Percentiles rank a stretch among this genome's conserved stretches.
Evolutionary conservation across 2,329 filamentous ascomycete genomes (phyloP).

Genomic region (Fusarium tanahbumbuense): DNA sequence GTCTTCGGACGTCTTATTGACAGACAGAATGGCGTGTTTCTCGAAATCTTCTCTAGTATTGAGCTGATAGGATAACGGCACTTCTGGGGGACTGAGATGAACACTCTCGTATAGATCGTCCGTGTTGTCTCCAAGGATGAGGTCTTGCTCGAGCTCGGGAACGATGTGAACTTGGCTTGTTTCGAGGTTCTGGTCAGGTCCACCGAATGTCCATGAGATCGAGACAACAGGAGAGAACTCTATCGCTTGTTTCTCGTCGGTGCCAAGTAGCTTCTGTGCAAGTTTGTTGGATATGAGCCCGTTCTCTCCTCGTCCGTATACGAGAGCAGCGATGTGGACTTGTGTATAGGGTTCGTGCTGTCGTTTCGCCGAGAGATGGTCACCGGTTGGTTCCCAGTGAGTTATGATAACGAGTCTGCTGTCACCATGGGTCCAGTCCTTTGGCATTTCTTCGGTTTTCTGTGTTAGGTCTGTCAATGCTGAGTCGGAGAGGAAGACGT

Average conservation of each 20-base stretch:
- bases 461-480: background rate
- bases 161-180: constrained; percentile 15
- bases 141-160: constrained; percentile 18
- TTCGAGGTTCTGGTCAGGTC: constrained; percentile 2
- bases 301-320: background rate
- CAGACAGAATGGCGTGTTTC: constrained; percentile 2
- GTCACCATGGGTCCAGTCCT: background rate
- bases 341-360: background rate
- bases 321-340: constrained; percentile 2
- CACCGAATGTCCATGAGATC: constrained; percentile 10
- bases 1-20: constrained; percentile 15
- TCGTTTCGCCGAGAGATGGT: background rate
- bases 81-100: background rate
- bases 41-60: background rate
- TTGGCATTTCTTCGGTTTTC: constrained; percentile 18
- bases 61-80: background rate
- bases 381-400: background rate
- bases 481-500: background rate
- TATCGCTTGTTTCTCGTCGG: background rate
- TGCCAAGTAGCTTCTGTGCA: constrained; percentile 1
- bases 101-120: constrained; percentile 14
- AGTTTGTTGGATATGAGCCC: constrained; percentile 15
- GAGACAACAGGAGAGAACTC: background rate
- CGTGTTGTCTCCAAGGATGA: constrained; percentile 11
- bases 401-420: constrained; percentile 5